These are phyloP conservation scores for Furculomyces boomerangus DNA, from an alignment of 371 early-diverging fungal species.

Conservation along the genomic window DNA sequence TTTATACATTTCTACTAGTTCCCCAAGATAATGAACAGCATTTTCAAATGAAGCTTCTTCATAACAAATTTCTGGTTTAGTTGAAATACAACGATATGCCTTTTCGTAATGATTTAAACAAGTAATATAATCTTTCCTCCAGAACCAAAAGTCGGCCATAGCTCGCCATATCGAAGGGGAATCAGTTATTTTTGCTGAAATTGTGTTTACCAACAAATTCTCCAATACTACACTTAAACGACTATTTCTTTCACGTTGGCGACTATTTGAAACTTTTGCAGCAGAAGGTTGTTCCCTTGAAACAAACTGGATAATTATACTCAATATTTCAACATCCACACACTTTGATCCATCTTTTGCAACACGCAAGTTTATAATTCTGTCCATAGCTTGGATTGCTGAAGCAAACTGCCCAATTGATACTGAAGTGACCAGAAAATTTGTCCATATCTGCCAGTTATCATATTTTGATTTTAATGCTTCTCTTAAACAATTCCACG, in stretches of 20 bases:
- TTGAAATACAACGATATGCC: slow-evolving; percentile 60
- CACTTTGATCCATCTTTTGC: slow-evolving; percentile 38
- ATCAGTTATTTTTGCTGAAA: slow-evolving; percentile 53
- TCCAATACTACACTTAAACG: slow-evolving; percentile 4
- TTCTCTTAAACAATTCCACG: slow-evolving; percentile 64
- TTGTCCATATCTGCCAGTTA: slow-evolving; percentile 83
- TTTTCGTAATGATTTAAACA: slow-evolving; percentile 64
- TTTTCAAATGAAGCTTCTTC: slow-evolving; percentile 51
- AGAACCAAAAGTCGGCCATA: slow-evolving; percentile 55
- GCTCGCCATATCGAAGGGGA: slow-evolving; percentile 58
- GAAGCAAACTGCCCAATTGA: slow-evolving; percentile 65
- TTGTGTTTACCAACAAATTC: slow-evolving; percentile 37
- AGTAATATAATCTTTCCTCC: slow-evolving; percentile 32
- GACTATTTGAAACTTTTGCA: slow-evolving; percentile 5
- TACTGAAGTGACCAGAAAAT: slow-evolving; percentile 56
- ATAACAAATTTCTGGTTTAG: slow-evolving; percentile 39
- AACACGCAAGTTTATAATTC: slow-evolving; percentile 58
- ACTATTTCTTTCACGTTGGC: neutral
- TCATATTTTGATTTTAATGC: slow-evolving; percentile 64
- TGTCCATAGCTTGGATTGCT: slow-evolving; percentile 70
- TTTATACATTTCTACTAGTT: slow-evolving; percentile 60
- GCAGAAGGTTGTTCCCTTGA: slow-evolving; percentile 4
- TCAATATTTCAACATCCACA: slow-evolving; percentile 58
- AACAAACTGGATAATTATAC: slow-evolving; percentile 49
- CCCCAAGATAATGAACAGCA: slow-evolving; percentile 43